A percentile compares a stretch with the other conserved stretches of the same genome.
Conservation (phyloP, 306 rosid genomes). For the Begonia masoniana region DNA sequence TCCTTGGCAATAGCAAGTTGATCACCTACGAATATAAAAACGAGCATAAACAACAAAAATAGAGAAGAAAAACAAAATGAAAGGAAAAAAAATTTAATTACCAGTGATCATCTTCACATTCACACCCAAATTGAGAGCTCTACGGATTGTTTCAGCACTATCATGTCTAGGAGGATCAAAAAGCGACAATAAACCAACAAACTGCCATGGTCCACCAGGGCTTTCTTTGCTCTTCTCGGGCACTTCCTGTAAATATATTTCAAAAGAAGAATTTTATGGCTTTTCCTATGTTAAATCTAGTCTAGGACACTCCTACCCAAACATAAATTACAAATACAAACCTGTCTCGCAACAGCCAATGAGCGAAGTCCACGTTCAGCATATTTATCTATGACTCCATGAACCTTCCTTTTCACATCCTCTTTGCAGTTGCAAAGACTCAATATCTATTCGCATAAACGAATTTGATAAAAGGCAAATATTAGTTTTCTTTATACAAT, state of each 20-base stretch:
- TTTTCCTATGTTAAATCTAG: no score
- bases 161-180: slow-evolving; percentile 97
- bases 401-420: slow-evolving; percentile 39
- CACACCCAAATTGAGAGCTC: slow-evolving; percentile 79
- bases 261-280: no score
- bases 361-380: slow-evolving; percentile 78
- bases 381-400: slow-evolving; percentile 36
- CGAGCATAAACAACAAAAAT: no score
- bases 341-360: slow-evolving; percentile 64
- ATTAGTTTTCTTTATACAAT: no score
- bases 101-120: slow-evolving; percentile 96
- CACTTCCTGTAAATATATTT: slow-evolving; percentile 28
- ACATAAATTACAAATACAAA: slow-evolving; percentile 8
- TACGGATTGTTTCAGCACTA: slow-evolving; percentile 85
- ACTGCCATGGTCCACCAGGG: slow-evolving; percentile 61
- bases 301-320: no score
- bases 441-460: slow-evolving; percentile 34
- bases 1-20: slow-evolving; percentile 93
- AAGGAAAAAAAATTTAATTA: not conserved
- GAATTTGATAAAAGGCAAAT: no score
- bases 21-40: slow-evolving; percentile 11
- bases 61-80: no score
- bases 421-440: slow-evolving; percentile 61
- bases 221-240: slow-evolving; percentile 65
- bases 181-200: slow-evolving; percentile 73